A percentile compares a stretch with the other conserved stretches of the same genome.
These are phyloP conservation scores for Phanerochaete carnosa DNA, from an alignment of 768 basidiomycete genomes.

Conservation along the genomic window DNA sequence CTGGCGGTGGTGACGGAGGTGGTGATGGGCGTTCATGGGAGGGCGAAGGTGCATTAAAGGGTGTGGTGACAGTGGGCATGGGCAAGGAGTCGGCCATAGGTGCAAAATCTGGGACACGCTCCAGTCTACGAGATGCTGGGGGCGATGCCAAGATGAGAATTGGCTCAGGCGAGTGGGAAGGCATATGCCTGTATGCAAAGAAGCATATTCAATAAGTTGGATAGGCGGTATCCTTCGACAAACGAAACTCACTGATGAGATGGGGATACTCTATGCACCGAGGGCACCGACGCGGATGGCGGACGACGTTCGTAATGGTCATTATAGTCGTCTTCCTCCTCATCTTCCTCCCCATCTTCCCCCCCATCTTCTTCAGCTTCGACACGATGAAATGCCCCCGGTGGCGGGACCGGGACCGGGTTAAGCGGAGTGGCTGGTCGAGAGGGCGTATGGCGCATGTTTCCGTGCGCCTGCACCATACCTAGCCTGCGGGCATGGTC, in stretches of 20 bases:
- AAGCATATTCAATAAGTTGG: neutral
- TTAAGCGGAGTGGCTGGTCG: neutral
- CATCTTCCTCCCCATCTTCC: neutral
- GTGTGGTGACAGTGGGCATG: slow-evolving; percentile 21
- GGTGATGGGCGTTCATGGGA: slow-evolving; percentile 19
- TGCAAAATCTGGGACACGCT: slow-evolving; percentile 16
- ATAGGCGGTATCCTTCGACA: neutral
- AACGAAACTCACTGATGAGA: neutral
- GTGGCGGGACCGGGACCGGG: neutral
- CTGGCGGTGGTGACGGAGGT: slow-evolving; percentile 17
- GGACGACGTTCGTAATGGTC: neutral
- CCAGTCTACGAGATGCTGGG: neutral
- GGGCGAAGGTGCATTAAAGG: slow-evolving; percentile 17
- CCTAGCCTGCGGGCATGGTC: slow-evolving; percentile 42
- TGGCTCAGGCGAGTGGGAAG: neutral
- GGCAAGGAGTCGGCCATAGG: slow-evolving; percentile 17
- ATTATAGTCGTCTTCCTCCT: neutral
- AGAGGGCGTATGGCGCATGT: neutral
- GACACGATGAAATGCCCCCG: neutral
- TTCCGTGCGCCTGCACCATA: neutral
- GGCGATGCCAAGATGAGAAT: neutral
- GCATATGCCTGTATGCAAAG: neutral
- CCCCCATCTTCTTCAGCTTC: neutral
- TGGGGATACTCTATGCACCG: neutral
- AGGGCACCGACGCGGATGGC: neutral